A percentile compares a stretch with the other conserved stretches of the same genome.
These are phyloP conservation scores for Coccomyxa sp. DNA, from an alignment of 139 green algal species.

Conservation along the genomic window DNA sequence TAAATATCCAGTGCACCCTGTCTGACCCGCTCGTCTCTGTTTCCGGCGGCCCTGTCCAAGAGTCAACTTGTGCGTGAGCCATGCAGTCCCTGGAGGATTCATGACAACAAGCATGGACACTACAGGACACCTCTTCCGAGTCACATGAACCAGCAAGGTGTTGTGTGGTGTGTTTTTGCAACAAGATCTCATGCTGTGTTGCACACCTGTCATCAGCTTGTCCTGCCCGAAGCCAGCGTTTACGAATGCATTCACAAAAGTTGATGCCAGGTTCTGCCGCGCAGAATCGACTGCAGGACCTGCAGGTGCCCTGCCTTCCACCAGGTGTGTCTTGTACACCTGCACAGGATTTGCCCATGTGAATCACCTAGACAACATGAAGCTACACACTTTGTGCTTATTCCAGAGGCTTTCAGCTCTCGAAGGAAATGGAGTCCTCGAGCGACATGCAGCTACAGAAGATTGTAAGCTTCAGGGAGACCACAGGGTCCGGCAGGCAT, in stretches of 20 bases:
- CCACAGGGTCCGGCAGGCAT: too few species aligned
- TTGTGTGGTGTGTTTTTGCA: too few species aligned
- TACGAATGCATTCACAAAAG: constrained; percentile 98
- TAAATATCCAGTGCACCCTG: constrained; percentile 93
- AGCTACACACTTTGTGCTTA: background rate
- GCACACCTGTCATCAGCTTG: constrained; percentile 68
- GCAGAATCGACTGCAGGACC: constrained; percentile 79
- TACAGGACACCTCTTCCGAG: too few species aligned
- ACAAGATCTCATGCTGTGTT: background rate
- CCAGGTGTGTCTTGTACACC: constrained; percentile 96
- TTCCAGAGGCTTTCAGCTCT: background rate
- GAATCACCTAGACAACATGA: background rate
- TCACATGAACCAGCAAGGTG: too few species aligned
- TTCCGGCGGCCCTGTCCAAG: background rate
- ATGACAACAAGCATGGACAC: too few species aligned
- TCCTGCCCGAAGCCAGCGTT: constrained; percentile 97
- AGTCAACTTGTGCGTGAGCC: too few species aligned
- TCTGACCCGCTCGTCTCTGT: constrained; percentile 5
- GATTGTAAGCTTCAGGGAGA: too few species aligned
- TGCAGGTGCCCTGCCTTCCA: constrained; percentile 70
- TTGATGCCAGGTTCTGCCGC: constrained; percentile 88
- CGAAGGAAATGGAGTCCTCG: background rate
- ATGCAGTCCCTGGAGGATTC: too few species aligned
- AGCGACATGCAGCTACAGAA: too few species aligned
- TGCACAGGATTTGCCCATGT: constrained; percentile 40